phyloP scores from a whole-genome alignment of 148 eudicot genomes.

The Camellia japonica region DNA sequence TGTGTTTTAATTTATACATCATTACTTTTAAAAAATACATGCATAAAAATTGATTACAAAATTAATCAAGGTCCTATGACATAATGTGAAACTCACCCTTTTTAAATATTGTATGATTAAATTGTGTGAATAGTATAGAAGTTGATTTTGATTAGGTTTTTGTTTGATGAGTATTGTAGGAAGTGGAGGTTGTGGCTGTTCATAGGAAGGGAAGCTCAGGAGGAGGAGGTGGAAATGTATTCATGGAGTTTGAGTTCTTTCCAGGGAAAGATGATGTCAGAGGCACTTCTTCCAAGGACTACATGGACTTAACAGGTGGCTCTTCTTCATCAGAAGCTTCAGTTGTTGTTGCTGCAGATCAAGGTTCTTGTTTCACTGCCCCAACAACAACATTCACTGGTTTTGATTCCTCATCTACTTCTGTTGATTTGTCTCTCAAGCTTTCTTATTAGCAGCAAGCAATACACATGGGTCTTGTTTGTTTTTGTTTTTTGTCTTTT shows the following conservation, averaged over 20 bases:
- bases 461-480: conserved; percentile 2
- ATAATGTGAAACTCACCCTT: too few species aligned
- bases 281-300: conserved; percentile 17
- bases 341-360: conserved; percentile 1
- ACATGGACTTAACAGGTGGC: conserved; percentile 22
- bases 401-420: conserved; percentile 22
- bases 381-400: background rate
- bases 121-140: too few species aligned
- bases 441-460: conserved; percentile 34
- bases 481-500: conserved; percentile 22
- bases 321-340: conserved; percentile 24
- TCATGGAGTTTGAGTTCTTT: conserved; percentile 66
- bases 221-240: conserved; percentile 17
- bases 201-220: conserved; percentile 32
- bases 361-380: conserved; percentile 28
- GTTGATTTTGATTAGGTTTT: background rate
- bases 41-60: too few species aligned
- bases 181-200: conserved; percentile 42
- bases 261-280: conserved; percentile 23
- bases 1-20: too few species aligned
- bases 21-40: too few species aligned
- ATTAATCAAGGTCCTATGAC: too few species aligned
- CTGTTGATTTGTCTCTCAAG: conserved; percentile 69
- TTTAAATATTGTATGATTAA: too few species aligned
- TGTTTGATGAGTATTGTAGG: background rate